phyloP scores from a whole-genome alignment of 2,329 filamentous ascomycete genomes.

The Raffaelea ambrosiae region DNA sequence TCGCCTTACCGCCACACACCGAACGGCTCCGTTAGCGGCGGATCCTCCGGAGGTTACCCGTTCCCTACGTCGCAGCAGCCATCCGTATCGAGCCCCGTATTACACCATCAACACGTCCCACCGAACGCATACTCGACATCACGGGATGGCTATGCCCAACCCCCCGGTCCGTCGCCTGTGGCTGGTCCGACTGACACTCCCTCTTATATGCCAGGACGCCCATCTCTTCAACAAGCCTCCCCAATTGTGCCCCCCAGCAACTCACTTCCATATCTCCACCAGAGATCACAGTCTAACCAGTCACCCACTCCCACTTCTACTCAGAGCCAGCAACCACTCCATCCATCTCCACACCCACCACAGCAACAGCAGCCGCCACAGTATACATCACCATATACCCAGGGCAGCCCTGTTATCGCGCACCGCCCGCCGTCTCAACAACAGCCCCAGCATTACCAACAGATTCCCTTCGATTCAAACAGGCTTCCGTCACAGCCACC shows the following conservation, averaged over 20 bases:
- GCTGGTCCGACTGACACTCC: not conserved
- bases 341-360: not conserved
- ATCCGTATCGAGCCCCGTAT: constrained; percentile 36
- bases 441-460: constrained; percentile 1
- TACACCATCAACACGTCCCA: constrained; percentile 42
- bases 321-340: constrained; percentile 40
- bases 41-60: constrained; percentile 35
- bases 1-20: constrained; percentile 44
- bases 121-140: constrained; percentile 29
- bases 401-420: constrained; percentile 43
- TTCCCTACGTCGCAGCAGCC: constrained; percentile 38
- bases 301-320: constrained; percentile 56
- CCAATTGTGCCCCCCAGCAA: constrained; percentile 35
- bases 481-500: constrained; percentile 45
- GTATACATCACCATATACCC: constrained; percentile 39
- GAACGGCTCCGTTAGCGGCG: constrained; percentile 31
- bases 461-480: constrained; percentile 30
- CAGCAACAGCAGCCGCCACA: constrained; percentile 15
- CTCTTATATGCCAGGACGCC: constrained; percentile 29
- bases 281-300: constrained; percentile 49
- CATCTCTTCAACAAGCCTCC: constrained; percentile 38
- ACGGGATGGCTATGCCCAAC: constrained; percentile 37
- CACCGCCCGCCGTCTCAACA: constrained; percentile 32
- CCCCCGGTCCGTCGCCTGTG: constrained; percentile 11
- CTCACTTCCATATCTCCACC: constrained; percentile 27